Conservation (phyloP, 768 basidiomycete genomes). For the Crassisporium funariophilum region DNA sequence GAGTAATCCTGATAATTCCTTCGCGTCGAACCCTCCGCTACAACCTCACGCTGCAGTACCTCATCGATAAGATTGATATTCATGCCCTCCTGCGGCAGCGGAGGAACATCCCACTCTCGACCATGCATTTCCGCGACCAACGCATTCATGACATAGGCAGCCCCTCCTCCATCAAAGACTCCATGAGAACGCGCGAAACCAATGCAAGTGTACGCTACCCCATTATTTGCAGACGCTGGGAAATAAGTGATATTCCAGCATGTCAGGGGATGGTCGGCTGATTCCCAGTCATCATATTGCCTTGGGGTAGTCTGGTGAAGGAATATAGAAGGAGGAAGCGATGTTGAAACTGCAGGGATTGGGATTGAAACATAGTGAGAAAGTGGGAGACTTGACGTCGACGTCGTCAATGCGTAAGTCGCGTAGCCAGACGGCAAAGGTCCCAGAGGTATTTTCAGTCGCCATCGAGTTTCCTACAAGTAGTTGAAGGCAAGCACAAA, state of each 20-base stretch:
- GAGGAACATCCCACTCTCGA: conserved; percentile 37
- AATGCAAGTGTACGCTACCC: conserved; percentile 36
- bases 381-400: conserved; percentile 34
- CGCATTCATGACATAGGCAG: conserved; percentile 36
- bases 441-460: conserved; percentile 38
- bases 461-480: conserved; percentile 34
- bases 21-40: conserved; percentile 6
- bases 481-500: not conserved
- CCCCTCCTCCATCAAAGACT: conserved; percentile 44
- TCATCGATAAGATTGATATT: conserved; percentile 36
- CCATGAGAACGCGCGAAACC: conserved; percentile 46
- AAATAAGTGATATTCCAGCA: conserved; percentile 48
- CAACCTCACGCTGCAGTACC: conserved; percentile 23
- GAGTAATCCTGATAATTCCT: conserved; percentile 13
- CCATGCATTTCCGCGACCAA: conserved; percentile 42
- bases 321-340: conserved; percentile 40
- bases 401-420: conserved; percentile 38
- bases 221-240: conserved; percentile 31
- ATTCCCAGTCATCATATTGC: conserved; percentile 37
- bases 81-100: conserved; percentile 31
- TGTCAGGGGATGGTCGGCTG: conserved; percentile 35
- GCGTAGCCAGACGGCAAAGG: conserved; percentile 33
- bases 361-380: conserved; percentile 38
- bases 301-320: conserved; percentile 40
- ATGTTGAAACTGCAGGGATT: conserved; percentile 31